Base-by-base conservation (phyloP, 129 eudicot genomes). In the Flaveria ramosissima region DNA sequence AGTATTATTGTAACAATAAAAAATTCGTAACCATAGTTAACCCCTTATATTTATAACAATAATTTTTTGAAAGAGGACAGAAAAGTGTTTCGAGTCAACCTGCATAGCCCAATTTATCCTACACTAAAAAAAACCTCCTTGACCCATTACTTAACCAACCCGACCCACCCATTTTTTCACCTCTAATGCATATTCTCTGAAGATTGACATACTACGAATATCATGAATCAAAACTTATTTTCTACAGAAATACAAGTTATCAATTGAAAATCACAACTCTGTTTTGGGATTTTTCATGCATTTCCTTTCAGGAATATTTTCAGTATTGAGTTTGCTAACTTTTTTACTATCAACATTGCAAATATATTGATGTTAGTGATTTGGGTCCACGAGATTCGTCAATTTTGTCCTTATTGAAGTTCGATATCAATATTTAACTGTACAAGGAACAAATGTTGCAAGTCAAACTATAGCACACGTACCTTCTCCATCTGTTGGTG, bases 401-500 rank as follows among this genome's bases (percentile, higher is more conserved):
- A 16, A 9, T 51, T 71, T 45, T 32, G 39, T 63, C n/a, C 17
- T 60, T 26, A 62, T 11, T 63, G 6, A 76, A 46, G 41, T 13
- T 30, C 32, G n/a, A 61, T 43, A 2, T 24, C 20, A 10, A 62
- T 24, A 24, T 64, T 75, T 63, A 47, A 16, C 30, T 16, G 20
- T 46, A 55, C 12, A 27, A 36, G 32, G 59, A 43, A 56, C 57
- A 52, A 9, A 68, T 48, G 39, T 48, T 48, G 64, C 45, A 62
- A 17, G 50, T 47, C 45, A 30, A 7, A 80, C 52, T 67, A 56
- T 27, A 62, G 62, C 46, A 51, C 27, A 48, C 39, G 53, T 87
- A 87, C 97, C 98, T 85, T 93, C 98, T 46, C 88, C 98, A 20
- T 85, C 96, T 21, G 90, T 71, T 74, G 98, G 98, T 53, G 96